Evolutionary conservation across 1,284 basidiomycete genomes (phyloP).

Genomic region (Melampsora americana): DNA sequence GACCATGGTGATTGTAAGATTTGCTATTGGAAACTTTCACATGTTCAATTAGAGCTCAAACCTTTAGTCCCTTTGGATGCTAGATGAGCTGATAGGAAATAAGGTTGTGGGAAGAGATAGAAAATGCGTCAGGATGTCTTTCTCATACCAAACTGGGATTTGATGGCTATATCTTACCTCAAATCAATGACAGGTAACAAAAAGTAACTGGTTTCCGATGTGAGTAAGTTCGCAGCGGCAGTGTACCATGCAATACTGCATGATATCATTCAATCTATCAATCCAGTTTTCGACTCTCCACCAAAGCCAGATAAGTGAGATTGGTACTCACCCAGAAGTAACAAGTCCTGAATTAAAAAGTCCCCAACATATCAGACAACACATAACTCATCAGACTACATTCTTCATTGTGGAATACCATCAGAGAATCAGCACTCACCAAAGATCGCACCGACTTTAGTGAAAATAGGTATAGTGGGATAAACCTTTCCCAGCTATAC

Average conservation of each 20-base stretch:
- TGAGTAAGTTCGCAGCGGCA: constrained; percentile 58
- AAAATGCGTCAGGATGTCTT: not conserved
- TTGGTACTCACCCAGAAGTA: not conserved
- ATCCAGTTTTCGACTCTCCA: not conserved
- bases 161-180: not conserved
- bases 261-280: not conserved
- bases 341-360: not conserved
- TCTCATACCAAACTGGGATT: not conserved
- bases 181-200: not conserved
- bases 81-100: not conserved
- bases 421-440: constrained; percentile 56
- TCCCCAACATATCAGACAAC: not conserved
- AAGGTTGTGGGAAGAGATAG: not conserved
- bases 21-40: too few relatives aligned
- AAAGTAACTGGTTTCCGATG: constrained; percentile 55
- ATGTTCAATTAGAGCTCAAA: too few relatives aligned
- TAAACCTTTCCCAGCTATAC: constrained; percentile 52
- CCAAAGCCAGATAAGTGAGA: constrained; percentile 11
- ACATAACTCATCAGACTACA: not conserved
- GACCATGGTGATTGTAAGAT: too few relatives aligned
- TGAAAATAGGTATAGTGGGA: constrained; percentile 47
- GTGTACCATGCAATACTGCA: constrained; percentile 54
- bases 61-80: not conserved
- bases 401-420: too few relatives aligned
- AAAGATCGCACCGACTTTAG: constrained; percentile 69